Conservation (phyloP, 2,329 filamentous ascomycete species). For the Rhynchosporium graminicola region DNA sequence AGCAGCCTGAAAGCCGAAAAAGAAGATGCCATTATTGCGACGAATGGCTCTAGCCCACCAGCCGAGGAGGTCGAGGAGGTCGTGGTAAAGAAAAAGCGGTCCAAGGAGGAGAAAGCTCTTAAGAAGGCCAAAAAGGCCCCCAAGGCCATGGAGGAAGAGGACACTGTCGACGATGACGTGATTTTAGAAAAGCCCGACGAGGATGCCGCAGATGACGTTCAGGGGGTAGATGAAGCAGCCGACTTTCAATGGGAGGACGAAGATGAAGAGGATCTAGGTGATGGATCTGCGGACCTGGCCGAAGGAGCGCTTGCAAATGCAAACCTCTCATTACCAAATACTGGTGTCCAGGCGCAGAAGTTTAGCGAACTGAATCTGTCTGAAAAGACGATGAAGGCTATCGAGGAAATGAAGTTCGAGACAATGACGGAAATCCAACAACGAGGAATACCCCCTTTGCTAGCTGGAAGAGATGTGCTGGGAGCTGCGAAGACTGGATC, state of each 20-base stretch:
- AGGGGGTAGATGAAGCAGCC: constrained; percentile 28
- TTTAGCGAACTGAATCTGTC: constrained; percentile 72
- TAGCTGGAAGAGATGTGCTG: constrained; percentile 89
- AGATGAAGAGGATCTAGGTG: constrained; percentile 27
- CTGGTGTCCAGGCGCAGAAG: constrained; percentile 28
- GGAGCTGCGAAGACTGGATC: constrained; percentile 95
- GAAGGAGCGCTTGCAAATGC: constrained; percentile 30
- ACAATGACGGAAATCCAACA: constrained; percentile 96
- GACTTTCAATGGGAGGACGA: constrained; percentile 22
- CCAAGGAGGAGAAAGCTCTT: constrained; percentile 31
- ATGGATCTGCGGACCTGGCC: constrained; percentile 27
- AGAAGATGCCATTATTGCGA: constrained; percentile 18
- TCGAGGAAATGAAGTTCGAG: constrained; percentile 84
- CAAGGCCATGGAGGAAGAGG: constrained; percentile 36
- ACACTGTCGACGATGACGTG: constrained; percentile 35
- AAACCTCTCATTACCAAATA: constrained; percentile 31
- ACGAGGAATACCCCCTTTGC: constrained; percentile 80
- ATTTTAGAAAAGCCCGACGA: constrained; percentile 26
- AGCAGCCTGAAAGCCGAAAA: constrained; percentile 31
- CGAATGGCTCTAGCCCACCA: constrained; percentile 20
- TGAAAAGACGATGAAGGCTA: constrained; percentile 81
- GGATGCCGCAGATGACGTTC: constrained; percentile 37
- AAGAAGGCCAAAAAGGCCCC: constrained; percentile 45
- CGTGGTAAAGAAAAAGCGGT: constrained; percentile 29
- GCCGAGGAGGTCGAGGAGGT: constrained; percentile 12